Conservation (phyloP, 1,284 basidiomycete species). For the Neotropicomus parvogracilis region DNA sequence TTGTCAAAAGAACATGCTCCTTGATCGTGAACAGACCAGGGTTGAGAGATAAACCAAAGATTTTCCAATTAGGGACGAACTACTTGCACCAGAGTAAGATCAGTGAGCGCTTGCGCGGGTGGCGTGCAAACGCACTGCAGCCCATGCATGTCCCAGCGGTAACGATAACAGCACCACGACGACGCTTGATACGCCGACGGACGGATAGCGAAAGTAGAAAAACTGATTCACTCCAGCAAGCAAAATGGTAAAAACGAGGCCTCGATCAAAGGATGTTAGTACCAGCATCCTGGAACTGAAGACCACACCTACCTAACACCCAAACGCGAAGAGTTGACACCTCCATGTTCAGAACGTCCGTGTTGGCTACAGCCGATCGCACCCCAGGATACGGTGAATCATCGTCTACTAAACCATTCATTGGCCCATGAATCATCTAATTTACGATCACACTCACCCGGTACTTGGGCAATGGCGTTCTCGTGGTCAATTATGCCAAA, state of each 20-base stretch:
- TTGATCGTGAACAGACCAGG: slow-evolving; percentile 74
- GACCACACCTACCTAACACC: slow-evolving; percentile 46
- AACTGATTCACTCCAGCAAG: slow-evolving; percentile 63
- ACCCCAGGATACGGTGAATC: slow-evolving; percentile 50
- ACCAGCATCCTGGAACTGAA: background rate
- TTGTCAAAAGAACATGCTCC: slow-evolving; percentile 64
- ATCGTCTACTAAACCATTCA: slow-evolving; percentile 42
- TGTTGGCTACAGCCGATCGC: slow-evolving; percentile 69
- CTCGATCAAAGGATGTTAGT: slow-evolving; percentile 12
- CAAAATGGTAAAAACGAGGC: slow-evolving; percentile 51
- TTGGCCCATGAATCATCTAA: no score
- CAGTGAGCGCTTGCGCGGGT: no score
- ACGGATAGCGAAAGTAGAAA: slow-evolving; percentile 65
- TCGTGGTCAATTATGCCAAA: no score
- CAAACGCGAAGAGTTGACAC: slow-evolving; percentile 59
- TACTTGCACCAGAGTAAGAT: slow-evolving; percentile 2
- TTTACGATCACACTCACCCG: no score
- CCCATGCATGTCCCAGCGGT: slow-evolving; percentile 63
- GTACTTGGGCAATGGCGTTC: no score
- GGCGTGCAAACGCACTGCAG: slow-evolving; percentile 28
- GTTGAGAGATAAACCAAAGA: slow-evolving; percentile 59
- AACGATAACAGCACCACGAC: slow-evolving; percentile 64
- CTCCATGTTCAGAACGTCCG: slow-evolving; percentile 60
- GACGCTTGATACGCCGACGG: slow-evolving; percentile 46
- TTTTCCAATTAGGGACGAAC: slow-evolving; percentile 50